Conservation (phyloP, 805 yeast species). For the Clavispora phyllophila region DNA sequence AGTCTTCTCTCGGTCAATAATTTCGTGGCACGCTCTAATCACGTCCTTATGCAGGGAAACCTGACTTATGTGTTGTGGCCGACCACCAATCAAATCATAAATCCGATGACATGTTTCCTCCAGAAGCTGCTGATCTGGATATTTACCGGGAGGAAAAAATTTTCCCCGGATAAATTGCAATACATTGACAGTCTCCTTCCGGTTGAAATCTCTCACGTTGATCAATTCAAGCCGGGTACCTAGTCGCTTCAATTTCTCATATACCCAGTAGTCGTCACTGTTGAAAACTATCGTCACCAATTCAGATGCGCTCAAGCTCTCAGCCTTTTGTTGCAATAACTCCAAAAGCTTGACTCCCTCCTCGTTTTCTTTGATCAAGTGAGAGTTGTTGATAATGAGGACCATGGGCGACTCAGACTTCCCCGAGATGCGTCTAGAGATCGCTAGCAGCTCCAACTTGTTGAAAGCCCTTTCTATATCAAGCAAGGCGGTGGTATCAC, state of each 20-base stretch:
- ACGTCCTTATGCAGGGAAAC: constrained; percentile 58
- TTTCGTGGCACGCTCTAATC: constrained; percentile 56
- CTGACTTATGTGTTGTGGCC: constrained; percentile 76
- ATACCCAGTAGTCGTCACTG: constrained; percentile 84
- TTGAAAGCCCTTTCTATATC: constrained; percentile 82
- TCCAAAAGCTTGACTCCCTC: constrained; percentile 70
- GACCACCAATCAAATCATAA: constrained; percentile 72
- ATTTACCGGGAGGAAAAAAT: constrained; percentile 26
- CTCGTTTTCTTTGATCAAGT: constrained; percentile 68
- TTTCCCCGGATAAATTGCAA: constrained; percentile 45
- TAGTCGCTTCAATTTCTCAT: constrained; percentile 64
- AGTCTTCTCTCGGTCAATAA: constrained; percentile 75
- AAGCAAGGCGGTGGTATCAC: constrained; percentile 76
- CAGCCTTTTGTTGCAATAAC: constrained; percentile 79
- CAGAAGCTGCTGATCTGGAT: constrained; percentile 31
- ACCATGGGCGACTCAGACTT: constrained; percentile 51
- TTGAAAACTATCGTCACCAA: constrained; percentile 67
- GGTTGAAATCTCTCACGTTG: constrained; percentile 58
- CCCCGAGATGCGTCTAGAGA: constrained; percentile 37
- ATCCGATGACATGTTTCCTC: constrained; percentile 45
- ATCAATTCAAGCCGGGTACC: constrained; percentile 74
- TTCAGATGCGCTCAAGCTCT: constrained; percentile 67
- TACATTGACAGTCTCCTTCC: constrained; percentile 52
- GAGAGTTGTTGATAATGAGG: constrained; percentile 68
- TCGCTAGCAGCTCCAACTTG: constrained; percentile 69